Conservation (phyloP, 345 rosid species). For the Brassica cretica region DNA sequence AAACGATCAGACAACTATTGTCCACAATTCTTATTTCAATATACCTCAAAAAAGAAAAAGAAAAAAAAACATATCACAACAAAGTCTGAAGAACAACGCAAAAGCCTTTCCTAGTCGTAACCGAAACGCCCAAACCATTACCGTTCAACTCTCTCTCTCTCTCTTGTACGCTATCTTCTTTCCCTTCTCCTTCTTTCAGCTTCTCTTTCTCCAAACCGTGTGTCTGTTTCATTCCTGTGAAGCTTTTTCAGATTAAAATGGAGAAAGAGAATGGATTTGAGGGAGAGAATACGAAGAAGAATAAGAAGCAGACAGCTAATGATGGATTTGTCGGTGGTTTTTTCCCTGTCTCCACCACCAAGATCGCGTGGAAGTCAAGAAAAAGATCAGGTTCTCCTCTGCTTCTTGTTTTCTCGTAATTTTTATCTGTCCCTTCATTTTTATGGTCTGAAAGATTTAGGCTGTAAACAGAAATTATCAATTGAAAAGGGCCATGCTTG, state of each 20-base stretch:
- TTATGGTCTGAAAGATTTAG: background rate
- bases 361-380: conserved; percentile 79
- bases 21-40: conserved; percentile 10
- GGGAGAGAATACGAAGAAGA: conserved; percentile 34
- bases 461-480: background rate
- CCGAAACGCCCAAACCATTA: conserved; percentile 39
- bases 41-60: background rate
- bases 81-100: conserved; percentile 24
- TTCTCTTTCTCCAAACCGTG: conserved; percentile 7
- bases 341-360: conserved; percentile 68
- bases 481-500: background rate
- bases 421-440: background rate
- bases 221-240: background rate
- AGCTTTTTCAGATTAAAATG: conserved; percentile 23
- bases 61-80: background rate
- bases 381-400: conserved; percentile 65
- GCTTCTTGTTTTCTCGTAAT: conserved; percentile 8
- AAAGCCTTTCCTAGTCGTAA: conserved; percentile 28
- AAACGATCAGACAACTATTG: conserved; percentile 37
- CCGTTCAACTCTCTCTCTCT: conserved; percentile 33
- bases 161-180: conserved; percentile 36
- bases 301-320: conserved; percentile 21
- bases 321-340: conserved; percentile 62
- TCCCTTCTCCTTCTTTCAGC: background rate
- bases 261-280: conserved; percentile 33